Percentiles rank a stretch among this genome's conserved stretches.
Conservation (phyloP, 2,329 filamentous ascomycete species). For the Stromatinia cepivora region DNA sequence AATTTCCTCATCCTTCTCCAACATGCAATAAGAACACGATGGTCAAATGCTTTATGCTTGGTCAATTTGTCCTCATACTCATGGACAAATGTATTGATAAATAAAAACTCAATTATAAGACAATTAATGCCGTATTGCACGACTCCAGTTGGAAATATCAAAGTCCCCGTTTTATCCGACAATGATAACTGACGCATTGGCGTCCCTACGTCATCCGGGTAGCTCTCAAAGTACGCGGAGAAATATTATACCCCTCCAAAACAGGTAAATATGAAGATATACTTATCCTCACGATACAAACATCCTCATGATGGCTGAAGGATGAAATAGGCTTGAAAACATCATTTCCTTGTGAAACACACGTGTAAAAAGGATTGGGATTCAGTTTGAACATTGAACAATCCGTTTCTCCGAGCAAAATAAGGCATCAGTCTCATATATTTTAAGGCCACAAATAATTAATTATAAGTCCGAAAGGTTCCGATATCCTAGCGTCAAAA, state of each 20-base stretch:
- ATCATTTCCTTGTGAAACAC: not conserved
- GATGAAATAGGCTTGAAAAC: not conserved
- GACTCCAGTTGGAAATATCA: not conserved
- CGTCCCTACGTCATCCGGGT: not conserved
- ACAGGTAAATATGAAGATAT: not conserved
- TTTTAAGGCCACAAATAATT: not conserved
- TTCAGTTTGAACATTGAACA: not conserved
- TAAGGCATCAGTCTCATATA: not conserved
- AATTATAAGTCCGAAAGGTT: conserved; percentile 18
- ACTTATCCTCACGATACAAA: not conserved
- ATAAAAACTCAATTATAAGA: not conserved
- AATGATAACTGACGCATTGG: not conserved
- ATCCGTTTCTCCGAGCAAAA: not conserved
- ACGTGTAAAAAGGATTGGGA: conserved; percentile 7
- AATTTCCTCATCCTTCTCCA: not conserved
- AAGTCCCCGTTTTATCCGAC: conserved; percentile 6
- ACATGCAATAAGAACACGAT: not conserved
- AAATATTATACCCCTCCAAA: not conserved
- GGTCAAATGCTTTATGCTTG: not conserved
- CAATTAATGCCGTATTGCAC: not conserved
- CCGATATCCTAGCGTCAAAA: conserved; percentile 18
- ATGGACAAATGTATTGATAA: not conserved
- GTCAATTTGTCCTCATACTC: not conserved
- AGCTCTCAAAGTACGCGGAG: not conserved
- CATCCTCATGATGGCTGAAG: not conserved